Base-by-base conservation (phyloP, 2,329 filamentous ascomycete genomes). In the Ascosphaera acerosa region DNA sequence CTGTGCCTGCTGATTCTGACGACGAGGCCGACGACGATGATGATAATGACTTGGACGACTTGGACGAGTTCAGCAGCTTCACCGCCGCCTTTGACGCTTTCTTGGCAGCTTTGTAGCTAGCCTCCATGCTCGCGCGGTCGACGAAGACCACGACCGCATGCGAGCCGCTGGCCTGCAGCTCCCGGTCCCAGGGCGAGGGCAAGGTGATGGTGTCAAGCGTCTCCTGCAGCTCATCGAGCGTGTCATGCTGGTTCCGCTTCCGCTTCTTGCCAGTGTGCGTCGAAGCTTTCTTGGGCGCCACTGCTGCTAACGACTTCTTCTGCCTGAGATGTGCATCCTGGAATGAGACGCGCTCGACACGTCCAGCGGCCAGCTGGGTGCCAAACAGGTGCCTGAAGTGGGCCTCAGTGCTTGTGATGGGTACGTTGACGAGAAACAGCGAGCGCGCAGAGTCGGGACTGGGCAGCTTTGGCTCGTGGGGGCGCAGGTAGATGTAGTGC, bases 381-480 rank as follows among this genome's bases (percentile, higher is more conserved):
- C 66, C 56, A 41, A 94, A 89, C 0, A 94, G 55, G 26, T 70
- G 61, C 28, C 78, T 70, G 26, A 94, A 61, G 42, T 82, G 76
- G 1, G 59, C 50, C 34, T 78, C 71, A 3, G 78, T 89, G 35
- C 78, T 72, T 46, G 92, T 82, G 38, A 74, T 61, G 4, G 87
- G 87, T 1, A 89, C 56, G 44, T 97, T 94, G 38, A 82, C 76
- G n/a, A 90, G 48, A 52, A 91, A 97, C 12, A 97, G 62, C 37
- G 76, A 81, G 41, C 82, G 71, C 10, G 67, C 57, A 42, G 84
- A 75, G 49, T 76, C 64, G 33, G 64, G 59, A 5, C 74, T 75
- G 10, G 76, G 69, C 25, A 76, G 63, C 53, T 75, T 78, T 36
- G 84, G 81, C 29, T 71, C 63, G 52, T 94, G 82, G 33, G 69